A percentile compares a stretch with the other conserved stretches of the same genome.
These are phyloP conservation scores for Ophiostoma quercus DNA, from an alignment of 2,329 filamentous ascomycete species.

Conservation along the genomic window DNA sequence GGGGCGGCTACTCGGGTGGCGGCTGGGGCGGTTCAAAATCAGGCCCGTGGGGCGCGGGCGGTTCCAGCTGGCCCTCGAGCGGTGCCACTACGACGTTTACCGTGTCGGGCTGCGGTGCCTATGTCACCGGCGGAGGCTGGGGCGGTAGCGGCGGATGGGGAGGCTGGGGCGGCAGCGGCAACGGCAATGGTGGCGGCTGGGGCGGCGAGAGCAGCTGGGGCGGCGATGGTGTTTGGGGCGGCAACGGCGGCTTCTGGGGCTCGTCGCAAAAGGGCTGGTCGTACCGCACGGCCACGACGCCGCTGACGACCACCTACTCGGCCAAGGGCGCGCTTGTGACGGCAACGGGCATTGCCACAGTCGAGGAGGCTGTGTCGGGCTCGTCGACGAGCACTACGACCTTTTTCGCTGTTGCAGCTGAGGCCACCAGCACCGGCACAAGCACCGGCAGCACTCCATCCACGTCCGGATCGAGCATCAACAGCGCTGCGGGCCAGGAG, in stretches of 20 bases:
- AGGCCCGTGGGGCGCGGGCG: neutral
- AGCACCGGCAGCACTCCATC: neutral
- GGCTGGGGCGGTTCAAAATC: neutral
- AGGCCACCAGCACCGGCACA: neutral
- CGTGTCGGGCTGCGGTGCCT: constrained; percentile 39
- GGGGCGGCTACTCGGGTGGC: constrained; percentile 1
- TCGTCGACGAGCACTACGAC: constrained; percentile 33
- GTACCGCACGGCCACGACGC: constrained; percentile 35
- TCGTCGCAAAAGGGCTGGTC: constrained; percentile 35
- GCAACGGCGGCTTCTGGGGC: constrained; percentile 39
- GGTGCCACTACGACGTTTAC: constrained; percentile 37
- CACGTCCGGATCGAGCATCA: constrained; percentile 6
- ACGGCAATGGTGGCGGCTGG: constrained; percentile 29
- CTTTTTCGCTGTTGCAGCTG: constrained; percentile 23
- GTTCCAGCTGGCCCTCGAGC: constrained; percentile 19
- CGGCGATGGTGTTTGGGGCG: constrained; percentile 24
- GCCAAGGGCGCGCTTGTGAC: constrained; percentile 28
- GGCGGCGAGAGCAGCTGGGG: constrained; percentile 24
- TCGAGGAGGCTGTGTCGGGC: constrained; percentile 34
- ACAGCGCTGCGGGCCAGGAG: neutral
- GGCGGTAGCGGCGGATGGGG: constrained; percentile 37
- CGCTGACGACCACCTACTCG: constrained; percentile 34
- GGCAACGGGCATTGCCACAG: constrained; percentile 30
- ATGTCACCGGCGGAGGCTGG: constrained; percentile 38
- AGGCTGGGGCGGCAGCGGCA: constrained; percentile 32